phyloP scores from a whole-genome alignment of 2,329 filamentous ascomycete species.

The Metarhizium rileyi region DNA sequence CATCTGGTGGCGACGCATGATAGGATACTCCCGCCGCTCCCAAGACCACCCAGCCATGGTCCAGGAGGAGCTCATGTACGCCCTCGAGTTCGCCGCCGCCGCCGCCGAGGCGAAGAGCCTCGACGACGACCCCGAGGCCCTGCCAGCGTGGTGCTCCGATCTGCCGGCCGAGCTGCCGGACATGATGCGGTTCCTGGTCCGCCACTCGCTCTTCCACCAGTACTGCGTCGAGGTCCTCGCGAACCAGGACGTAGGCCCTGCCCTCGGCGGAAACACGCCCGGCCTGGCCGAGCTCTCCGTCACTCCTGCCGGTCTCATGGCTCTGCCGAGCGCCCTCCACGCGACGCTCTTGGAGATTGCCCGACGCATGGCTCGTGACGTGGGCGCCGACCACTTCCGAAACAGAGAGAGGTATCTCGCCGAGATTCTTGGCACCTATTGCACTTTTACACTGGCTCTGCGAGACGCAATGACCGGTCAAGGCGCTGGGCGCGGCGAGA shows the following conservation, averaged over 20 bases:
- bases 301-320: constrained; percentile 6
- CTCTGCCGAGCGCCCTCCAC: constrained; percentile 9
- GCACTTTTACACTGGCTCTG: not conserved
- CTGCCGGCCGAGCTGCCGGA: constrained; percentile 7
- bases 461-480: not conserved
- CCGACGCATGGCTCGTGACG: constrained; percentile 6
- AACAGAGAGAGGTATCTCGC: constrained; percentile 14
- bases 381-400: constrained; percentile 10
- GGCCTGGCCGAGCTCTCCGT: constrained; percentile 6
- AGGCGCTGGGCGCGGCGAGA: not conserved
- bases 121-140: constrained; percentile 4
- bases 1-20: constrained; percentile 34
- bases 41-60: constrained; percentile 3
- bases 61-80: constrained; percentile 8
- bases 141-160: constrained; percentile 8
- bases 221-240: constrained; percentile 7
- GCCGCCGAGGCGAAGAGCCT: constrained; percentile 7
- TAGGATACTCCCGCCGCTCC: constrained; percentile 29
- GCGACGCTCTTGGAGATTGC: constrained; percentile 9
- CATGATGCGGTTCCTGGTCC: constrained; percentile 9
- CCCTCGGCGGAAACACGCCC: constrained; percentile 3
- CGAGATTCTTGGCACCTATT: constrained; percentile 15
- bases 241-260: constrained; percentile 1
- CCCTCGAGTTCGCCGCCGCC: constrained; percentile 14
- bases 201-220: constrained; percentile 10